phyloP scores from a whole-genome alignment of 2,329 filamentous ascomycete species.

The Cladosporium sphaerospermum region DNA sequence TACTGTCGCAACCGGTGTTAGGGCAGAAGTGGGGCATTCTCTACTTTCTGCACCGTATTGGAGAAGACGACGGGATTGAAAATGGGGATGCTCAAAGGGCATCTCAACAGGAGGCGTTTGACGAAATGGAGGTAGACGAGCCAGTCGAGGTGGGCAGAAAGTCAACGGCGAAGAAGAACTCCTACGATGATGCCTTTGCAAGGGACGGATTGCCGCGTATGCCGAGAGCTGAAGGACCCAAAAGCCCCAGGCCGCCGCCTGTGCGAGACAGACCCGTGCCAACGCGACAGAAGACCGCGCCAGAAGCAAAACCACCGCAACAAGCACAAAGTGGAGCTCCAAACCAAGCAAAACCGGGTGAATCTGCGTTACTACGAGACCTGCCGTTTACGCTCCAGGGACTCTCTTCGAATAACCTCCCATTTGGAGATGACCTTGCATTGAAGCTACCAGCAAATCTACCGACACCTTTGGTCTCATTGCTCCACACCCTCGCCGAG shows the following conservation, averaged over 20 bases:
- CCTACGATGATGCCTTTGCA: conserved; percentile 45
- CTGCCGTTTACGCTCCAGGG: conserved; percentile 91
- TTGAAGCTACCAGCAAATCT: conserved; percentile 73
- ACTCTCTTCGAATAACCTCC: conserved; percentile 76
- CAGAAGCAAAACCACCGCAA: not conserved
- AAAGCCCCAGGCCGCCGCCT: conserved; percentile 21
- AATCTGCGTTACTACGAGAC: conserved; percentile 52
- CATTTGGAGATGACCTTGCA: conserved; percentile 63
- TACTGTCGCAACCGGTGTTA: conserved; percentile 85
- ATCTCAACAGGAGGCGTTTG: conserved; percentile 2
- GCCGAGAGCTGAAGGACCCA: conserved; percentile 20
- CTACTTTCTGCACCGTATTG: conserved; percentile 79
- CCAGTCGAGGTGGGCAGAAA: not conserved
- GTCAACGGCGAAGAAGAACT: conserved; percentile 21
- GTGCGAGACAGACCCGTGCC: conserved; percentile 18
- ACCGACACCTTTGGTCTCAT: conserved; percentile 75
- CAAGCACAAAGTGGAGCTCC: conserved; percentile 13
- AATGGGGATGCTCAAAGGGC: not conserved
- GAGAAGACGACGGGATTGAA: conserved; percentile 9
- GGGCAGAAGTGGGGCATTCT: conserved; percentile 96
- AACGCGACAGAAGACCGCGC: conserved; percentile 17
- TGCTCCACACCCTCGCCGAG: conserved; percentile 85
- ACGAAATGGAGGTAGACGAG: conserved; percentile 13
- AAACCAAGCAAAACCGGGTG: conserved; percentile 27
- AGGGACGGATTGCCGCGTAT: conserved; percentile 39